These are phyloP conservation scores for Nannizzia gypsea DNA, from an alignment of 2,329 filamentous ascomycete species.

Conservation along the genomic window DNA sequence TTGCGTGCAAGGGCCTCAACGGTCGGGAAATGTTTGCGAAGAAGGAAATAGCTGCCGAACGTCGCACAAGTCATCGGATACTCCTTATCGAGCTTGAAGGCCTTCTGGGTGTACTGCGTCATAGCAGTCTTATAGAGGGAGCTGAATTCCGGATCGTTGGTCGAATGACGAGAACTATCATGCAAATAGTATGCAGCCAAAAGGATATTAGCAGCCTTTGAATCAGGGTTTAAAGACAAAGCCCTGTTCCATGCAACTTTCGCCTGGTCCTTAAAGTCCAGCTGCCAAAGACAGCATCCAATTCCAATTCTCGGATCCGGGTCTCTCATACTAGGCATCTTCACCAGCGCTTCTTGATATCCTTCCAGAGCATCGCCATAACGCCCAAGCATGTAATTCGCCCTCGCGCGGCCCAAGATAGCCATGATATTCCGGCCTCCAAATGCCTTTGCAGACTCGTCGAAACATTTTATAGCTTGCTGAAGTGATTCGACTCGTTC, in stretches of 20 bases:
- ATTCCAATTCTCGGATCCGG: slow-evolving; percentile 94
- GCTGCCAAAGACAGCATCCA: slow-evolving; percentile 92
- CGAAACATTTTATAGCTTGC: slow-evolving; percentile 82
- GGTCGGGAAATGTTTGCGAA: slow-evolving; percentile 65
- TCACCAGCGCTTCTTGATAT: slow-evolving; percentile 78
- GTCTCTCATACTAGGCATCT: slow-evolving; percentile 77
- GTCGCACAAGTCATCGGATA: slow-evolving; percentile 80
- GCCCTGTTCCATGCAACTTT: slow-evolving; percentile 81
- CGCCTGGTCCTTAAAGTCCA: slow-evolving; percentile 88
- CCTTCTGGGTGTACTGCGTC: slow-evolving; percentile 84
- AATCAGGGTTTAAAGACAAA: slow-evolving; percentile 68
- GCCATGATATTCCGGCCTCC: slow-evolving; percentile 84
- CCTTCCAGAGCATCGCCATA: slow-evolving; percentile 69
- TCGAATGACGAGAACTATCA: slow-evolving; percentile 67
- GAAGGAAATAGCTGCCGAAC: slow-evolving; percentile 81
- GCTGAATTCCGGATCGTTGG: slow-evolving; percentile 74
- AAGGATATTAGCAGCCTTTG: slow-evolving; percentile 81
- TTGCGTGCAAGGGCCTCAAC: slow-evolving; percentile 81
- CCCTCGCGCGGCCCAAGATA: slow-evolving; percentile 75
- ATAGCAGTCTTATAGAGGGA: slow-evolving; percentile 84
- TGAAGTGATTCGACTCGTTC: slow-evolving; percentile 70
- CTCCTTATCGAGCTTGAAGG: slow-evolving; percentile 87
- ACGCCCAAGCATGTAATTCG: slow-evolving; percentile 74
- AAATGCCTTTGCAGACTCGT: slow-evolving; percentile 79
- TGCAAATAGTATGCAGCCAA: slow-evolving; percentile 85